A percentile compares a stretch with the other conserved stretches of the same genome.
Evolutionary conservation across 1,284 basidiomycete genomes (phyloP).

Genomic region (Fistulinella cinereoalba): DNA sequence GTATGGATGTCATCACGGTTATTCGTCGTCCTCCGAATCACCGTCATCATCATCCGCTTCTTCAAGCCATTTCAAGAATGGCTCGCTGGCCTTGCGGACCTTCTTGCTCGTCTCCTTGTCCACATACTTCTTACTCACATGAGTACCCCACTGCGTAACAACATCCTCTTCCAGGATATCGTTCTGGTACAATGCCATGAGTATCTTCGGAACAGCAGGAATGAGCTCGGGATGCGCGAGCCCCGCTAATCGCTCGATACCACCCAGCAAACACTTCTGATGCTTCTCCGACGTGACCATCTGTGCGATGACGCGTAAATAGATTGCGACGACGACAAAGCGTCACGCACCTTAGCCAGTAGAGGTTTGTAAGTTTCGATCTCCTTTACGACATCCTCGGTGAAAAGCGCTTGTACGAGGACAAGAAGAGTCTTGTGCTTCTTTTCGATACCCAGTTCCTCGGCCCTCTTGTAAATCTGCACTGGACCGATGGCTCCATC

Average conservation of each 20-base stretch:
- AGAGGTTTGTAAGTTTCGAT: conserved; percentile 73
- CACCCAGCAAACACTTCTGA: conserved; percentile 91
- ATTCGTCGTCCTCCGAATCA: conserved; percentile 17
- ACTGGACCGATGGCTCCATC: conserved; percentile 50
- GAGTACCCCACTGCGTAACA: conserved; percentile 91
- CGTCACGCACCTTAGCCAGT: conserved; percentile 68
- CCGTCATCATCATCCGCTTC: conserved; percentile 56
- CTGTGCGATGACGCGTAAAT: conserved; percentile 35
- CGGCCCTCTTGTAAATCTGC: conserved; percentile 85
- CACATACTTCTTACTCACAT: conserved; percentile 97
- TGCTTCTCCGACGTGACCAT: conserved; percentile 87
- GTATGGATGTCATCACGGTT: background rate
- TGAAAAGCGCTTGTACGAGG: conserved; percentile 87
- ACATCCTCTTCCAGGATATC: conserved; percentile 94
- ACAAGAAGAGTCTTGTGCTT: conserved; percentile 93
- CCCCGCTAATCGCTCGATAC: conserved; percentile 82
- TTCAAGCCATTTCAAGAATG: conserved; percentile 83
- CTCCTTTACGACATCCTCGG: conserved; percentile 72
- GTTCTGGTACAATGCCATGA: conserved; percentile 93
- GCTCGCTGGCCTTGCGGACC: conserved; percentile 92
- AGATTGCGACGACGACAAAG: background rate
- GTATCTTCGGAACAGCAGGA: conserved; percentile 78
- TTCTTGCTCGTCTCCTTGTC: conserved; percentile 95
- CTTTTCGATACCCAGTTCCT: conserved; percentile 91
- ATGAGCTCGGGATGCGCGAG: conserved; percentile 66